A percentile compares a stretch with the other conserved stretches of the same genome.
Conservation (phyloP, 495 filamentous ascomycete genomes). For the Lophiotrema nucula region DNA sequence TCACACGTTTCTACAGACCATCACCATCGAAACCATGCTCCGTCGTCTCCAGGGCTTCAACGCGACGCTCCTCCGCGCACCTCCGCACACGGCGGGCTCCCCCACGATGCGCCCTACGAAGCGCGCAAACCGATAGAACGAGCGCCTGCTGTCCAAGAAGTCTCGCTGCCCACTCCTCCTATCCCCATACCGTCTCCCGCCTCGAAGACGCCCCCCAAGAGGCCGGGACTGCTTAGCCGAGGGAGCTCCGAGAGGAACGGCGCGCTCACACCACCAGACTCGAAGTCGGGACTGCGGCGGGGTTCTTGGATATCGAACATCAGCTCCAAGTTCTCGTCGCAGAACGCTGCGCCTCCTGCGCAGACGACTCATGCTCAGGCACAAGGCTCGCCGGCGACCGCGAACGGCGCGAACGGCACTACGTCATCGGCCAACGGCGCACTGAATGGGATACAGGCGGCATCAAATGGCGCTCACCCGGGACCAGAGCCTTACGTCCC, state of each 20-base stretch:
- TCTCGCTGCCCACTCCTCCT: conserved; percentile 2
- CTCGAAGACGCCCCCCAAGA: conserved; percentile 34
- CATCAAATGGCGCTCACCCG: conserved; percentile 13
- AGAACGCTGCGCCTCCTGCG: conserved; percentile 32
- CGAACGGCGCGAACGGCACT: conserved; percentile 13
- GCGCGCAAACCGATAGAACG: conserved; percentile 7
- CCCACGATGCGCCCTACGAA: conserved; percentile 20
- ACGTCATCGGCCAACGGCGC: conserved; percentile 23
- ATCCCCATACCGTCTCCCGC: conserved; percentile 32
- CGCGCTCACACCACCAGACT: conserved; percentile 16
- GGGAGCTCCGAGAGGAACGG: conserved; percentile 43
- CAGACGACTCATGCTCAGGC: conserved; percentile 30
- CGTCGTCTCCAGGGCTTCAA: conserved; percentile 33
- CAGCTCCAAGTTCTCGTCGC: conserved; percentile 83
- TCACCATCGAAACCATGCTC: conserved; percentile 33
- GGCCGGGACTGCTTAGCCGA: conserved; percentile 35
- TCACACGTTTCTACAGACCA: conserved; percentile 25
- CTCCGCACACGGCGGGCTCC: conserved; percentile 32
- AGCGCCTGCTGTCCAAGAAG: conserved; percentile 7
- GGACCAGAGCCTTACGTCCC: conserved; percentile 61
- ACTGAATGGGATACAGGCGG: conserved; percentile 17
- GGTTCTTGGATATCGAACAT: conserved; percentile 90
- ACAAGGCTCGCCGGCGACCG: conserved; percentile 19
- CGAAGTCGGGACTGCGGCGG: conserved; percentile 46
- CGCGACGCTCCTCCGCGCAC: conserved; percentile 32